These are phyloP conservation scores for Pedinophyceae sp. DNA, from an alignment of 139 green algal genomes.

Conservation along the genomic window DNA sequence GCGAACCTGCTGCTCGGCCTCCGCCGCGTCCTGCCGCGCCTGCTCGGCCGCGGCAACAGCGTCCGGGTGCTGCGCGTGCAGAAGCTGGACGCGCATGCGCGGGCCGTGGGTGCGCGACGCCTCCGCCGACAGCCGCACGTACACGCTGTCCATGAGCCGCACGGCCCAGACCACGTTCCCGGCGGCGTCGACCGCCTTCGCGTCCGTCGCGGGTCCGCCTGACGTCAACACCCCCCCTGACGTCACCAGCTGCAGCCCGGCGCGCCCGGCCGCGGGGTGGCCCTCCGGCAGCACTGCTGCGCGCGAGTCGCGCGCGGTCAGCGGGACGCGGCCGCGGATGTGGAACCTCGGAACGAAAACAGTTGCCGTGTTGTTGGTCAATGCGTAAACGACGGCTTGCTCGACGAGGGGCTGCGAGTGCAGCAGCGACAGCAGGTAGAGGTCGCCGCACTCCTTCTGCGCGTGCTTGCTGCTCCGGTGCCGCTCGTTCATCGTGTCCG, in stretches of 20 bases:
- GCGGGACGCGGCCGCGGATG: conserved; percentile 1
- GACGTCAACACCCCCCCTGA: not conserved
- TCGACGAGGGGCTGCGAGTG: not conserved
- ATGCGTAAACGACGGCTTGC: not conserved
- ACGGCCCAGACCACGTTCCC: not conserved
- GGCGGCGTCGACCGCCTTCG: not conserved
- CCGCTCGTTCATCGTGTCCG: conserved; percentile 2
- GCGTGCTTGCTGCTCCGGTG: conserved; percentile 6
- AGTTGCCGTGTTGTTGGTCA: not conserved
- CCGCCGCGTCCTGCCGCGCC: too few relatives aligned
- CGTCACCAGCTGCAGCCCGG: not conserved
- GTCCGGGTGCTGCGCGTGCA: not conserved
- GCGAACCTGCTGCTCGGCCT: not conserved
- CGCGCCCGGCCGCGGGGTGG: not conserved
- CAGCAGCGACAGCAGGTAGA: conserved; percentile 6
- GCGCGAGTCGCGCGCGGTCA: not conserved
- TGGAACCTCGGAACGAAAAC: conserved; percentile 10
- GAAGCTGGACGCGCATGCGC: not conserved
- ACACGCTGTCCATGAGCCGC: not conserved
- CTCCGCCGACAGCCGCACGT: not conserved
- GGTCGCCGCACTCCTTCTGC: conserved; percentile 6
- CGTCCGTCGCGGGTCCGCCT: too few relatives aligned
- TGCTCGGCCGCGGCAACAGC: not conserved
- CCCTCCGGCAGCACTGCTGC: too few relatives aligned
- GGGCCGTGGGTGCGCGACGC: not conserved